These are phyloP conservation scores for Trypanosoma caninum DNA, from an alignment of 208 protist species.

Conservation along the genomic window DNA sequence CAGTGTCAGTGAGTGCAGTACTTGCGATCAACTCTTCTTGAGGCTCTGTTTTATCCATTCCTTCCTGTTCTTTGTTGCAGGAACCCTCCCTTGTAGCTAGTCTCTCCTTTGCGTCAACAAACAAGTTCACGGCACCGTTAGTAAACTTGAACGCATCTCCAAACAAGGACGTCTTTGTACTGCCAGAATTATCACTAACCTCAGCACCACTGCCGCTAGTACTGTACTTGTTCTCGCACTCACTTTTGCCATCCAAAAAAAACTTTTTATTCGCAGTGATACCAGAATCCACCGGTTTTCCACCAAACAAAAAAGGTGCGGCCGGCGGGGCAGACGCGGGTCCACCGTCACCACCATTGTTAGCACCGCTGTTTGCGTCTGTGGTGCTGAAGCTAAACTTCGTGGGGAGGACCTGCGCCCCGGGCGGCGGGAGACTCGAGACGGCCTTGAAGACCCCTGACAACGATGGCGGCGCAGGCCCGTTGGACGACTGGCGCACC, in stretches of 20 bases:
- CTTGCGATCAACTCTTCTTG: neutral
- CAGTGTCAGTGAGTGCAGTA: constrained; percentile 22
- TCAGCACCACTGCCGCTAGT: neutral
- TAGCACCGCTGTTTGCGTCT: neutral
- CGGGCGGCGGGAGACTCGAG: neutral
- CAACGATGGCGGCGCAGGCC: constrained; percentile 7
- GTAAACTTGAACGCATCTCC: constrained; percentile 59
- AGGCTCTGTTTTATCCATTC: neutral
- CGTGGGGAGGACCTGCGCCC: constrained; percentile 4
- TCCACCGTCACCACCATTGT: constrained; percentile 11
- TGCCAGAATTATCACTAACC: neutral
- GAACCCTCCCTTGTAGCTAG: constrained; percentile 33
- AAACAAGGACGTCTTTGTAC: constrained; percentile 11
- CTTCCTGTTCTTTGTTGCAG: neutral
- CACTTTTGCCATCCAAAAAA: neutral
- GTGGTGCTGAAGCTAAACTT: constrained; percentile 5
- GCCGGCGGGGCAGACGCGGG: neutral
- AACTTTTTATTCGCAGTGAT: neutral
- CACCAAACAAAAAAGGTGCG: neutral
- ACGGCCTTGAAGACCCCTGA: constrained; percentile 16
- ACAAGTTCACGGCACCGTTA: constrained; percentile 50
- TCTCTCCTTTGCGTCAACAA: constrained; percentile 64
- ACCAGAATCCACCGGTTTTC: neutral
- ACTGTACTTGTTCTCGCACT: neutral
- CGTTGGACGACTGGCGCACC: constrained; percentile 12